Percentiles rank a stretch among this genome's conserved stretches.
phyloP scores from a whole-genome alignment of 768 basidiomycete genomes.

The Kwoniella dejecticola region DNA sequence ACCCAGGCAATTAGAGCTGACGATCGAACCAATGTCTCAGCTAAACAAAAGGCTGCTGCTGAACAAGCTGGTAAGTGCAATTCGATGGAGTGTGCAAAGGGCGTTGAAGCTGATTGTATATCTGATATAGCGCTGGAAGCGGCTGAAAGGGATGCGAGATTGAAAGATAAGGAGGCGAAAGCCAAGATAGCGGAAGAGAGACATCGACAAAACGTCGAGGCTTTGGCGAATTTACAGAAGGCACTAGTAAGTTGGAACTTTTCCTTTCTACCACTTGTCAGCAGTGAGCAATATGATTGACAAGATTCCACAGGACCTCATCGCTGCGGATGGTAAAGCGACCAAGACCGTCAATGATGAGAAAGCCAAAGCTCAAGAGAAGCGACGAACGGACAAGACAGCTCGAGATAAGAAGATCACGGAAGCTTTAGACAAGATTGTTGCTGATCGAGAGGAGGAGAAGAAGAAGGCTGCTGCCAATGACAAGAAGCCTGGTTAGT shows the following conservation, averaged over 20 bases:
- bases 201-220: slow-evolving; percentile 47
- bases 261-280: neutral
- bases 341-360: slow-evolving; percentile 38
- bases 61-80: slow-evolving; percentile 39
- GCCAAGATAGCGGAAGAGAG: slow-evolving; percentile 47
- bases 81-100: neutral
- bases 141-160: slow-evolving; percentile 37
- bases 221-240: slow-evolving; percentile 44
- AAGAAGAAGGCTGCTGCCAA: slow-evolving; percentile 51
- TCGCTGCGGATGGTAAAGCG: slow-evolving; percentile 45
- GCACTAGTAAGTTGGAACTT: slow-evolving; percentile 37
- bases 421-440: slow-evolving; percentile 51
- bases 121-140: slow-evolving; percentile 36
- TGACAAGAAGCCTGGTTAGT: slow-evolving; percentile 53
- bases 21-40: slow-evolving; percentile 1
- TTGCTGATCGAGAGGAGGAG: slow-evolving; percentile 43
- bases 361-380: slow-evolving; percentile 43
- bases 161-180: slow-evolving; percentile 46
- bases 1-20: slow-evolving; percentile 1
- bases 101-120: neutral
- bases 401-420: slow-evolving; percentile 53
- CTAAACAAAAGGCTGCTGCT: slow-evolving; percentile 47
- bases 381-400: slow-evolving; percentile 46
- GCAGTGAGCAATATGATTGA: neutral
- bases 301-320: slow-evolving; percentile 35